Evolutionary conservation across 257 asterid species (phyloP), one percentile per base, ranked within the genome.

Genomic region (Solanum verrucosum): DNA sequence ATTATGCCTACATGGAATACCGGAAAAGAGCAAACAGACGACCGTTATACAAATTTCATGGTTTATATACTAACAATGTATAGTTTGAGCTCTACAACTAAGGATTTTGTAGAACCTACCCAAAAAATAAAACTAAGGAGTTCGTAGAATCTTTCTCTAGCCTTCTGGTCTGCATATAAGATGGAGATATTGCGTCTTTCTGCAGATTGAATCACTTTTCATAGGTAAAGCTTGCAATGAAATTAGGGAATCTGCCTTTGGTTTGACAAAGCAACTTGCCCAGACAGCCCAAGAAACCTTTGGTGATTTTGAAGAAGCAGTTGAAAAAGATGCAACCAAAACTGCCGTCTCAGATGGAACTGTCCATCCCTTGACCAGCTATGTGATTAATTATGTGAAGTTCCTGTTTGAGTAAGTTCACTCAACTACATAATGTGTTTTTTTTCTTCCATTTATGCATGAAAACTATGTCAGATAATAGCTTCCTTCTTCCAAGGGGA

Each of bases 251-350:
- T 94, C 99, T 89, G 99, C 99, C 68, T 89, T 92, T 92, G 99
- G 99, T 84, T 94, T 97, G 97, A 97, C 99, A 29, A 97, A 94
- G 91, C 92, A 96, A 90, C 98, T 97, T 83, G 98, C 99, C 84
- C 97, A 92, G 91, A 97, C 99, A 21, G 98, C 99, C 78, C 98
- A 96, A 90, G 98, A 97, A 86, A 97, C 99, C 84, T 95, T 97
- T 88, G 97, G 98, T 70, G 99, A 97, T 91, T 97, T 97, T 85
- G 98, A 97, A 96, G 99, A 96, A 92, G 99, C 99, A 88, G 99
- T 96, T 88, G 99, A 96, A 89, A 97, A 97, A 90, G 99, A 97
- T 93, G 99, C 99, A 27, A 97, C 99, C 68, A 97, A 96, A 96
- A 96, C 98, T 92, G 96, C 98, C 12, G 98, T 97, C 73, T 93